Evolutionary conservation across 2,329 filamentous ascomycete genomes (phyloP), one percentile per base, ranked within the genome.

Genomic region (Alternaria brassicicola): DNA sequence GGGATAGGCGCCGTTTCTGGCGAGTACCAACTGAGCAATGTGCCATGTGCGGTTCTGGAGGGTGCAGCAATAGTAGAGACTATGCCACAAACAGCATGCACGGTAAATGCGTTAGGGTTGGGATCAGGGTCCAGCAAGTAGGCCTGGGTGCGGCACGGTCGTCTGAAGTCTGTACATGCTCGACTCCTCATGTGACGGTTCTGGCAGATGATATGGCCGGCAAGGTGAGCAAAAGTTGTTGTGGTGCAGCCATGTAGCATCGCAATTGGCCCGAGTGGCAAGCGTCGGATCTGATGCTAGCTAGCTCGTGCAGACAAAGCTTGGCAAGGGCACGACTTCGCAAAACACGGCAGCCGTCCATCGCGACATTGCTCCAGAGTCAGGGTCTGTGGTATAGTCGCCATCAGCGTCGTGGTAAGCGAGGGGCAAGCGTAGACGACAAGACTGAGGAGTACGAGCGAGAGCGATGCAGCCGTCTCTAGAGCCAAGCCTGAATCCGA

Each of bases 201-300:
- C 36, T 53, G 49, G 31, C 49, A 50, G 39, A 49, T 49, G 43
- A 41, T 48, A 39, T 19, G 30, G 39, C 41, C 8, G 35, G 9
- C 35, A 38, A 13, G 10, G 35, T 19, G 35, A 38, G 35, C 51
- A 55, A 45, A 19, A 46, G 41, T 28, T 43, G 52, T 60, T 57
- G 60, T 52, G 45, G 55, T 62, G 65, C 64, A 63, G 65, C 58
- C 51, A 52, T 52, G 65, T 65, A 63, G 64, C 67, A 64, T 66
- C 50, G 57, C 55, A 51, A 64, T 67, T 73, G 61, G 65, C 67
- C 69, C 63, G 65, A 65, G 58, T 50, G 55, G 55, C 57, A 59
- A 58, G 61, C 56, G 55, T 65, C 60, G 63, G 65, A 64, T 66
- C 66, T 66, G 57, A 69, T 59, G 62, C 55, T 57, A 60, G 61